These are phyloP conservation scores for Fonsecaea pedrosoi DNA, from an alignment of 2,329 filamentous ascomycete genomes.

Conservation along the genomic window DNA sequence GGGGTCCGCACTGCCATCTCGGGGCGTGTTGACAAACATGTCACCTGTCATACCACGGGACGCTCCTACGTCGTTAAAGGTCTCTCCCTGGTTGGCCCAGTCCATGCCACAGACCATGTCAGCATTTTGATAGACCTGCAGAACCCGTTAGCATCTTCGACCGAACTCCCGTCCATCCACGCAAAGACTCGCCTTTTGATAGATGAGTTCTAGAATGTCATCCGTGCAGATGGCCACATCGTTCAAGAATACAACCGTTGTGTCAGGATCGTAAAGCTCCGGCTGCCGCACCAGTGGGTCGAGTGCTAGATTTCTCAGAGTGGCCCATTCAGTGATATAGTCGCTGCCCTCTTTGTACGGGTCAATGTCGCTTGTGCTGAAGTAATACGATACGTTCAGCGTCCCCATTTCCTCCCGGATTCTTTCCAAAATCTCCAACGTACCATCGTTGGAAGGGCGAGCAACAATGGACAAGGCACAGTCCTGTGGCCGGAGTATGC, in stretches of 20 bases:
- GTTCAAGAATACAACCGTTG: slow-evolving; percentile 61
- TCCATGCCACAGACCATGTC: slow-evolving; percentile 67
- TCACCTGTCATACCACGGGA: slow-evolving; percentile 61
- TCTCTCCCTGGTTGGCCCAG: slow-evolving; percentile 58
- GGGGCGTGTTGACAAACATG: slow-evolving; percentile 61
- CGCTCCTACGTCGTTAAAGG: slow-evolving; percentile 66
- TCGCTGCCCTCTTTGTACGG: slow-evolving; percentile 48
- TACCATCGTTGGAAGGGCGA: slow-evolving; percentile 63
- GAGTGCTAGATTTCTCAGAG: slow-evolving; percentile 61
- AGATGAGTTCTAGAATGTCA: slow-evolving; percentile 63
- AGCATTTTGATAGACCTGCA: slow-evolving; percentile 50
- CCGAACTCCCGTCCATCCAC: background rate
- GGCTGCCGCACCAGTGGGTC: slow-evolving; percentile 50
- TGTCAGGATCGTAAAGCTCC: slow-evolving; percentile 44
- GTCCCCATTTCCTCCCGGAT: slow-evolving; percentile 51
- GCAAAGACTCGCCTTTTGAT: slow-evolving; percentile 47
- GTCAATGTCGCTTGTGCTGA: slow-evolving; percentile 51
- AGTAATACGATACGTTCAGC: slow-evolving; percentile 37
- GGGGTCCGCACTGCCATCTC: slow-evolving; percentile 57
- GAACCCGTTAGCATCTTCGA: background rate
- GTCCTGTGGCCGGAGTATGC: slow-evolving; percentile 58
- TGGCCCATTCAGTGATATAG: slow-evolving; percentile 57
- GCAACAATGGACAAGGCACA: slow-evolving; percentile 64
- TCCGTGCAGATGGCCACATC: slow-evolving; percentile 61
- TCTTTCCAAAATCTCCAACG: slow-evolving; percentile 56